Base-by-base conservation (phyloP, 1,284 basidiomycete species). In the Cryptococcus amylolentus region DNA sequence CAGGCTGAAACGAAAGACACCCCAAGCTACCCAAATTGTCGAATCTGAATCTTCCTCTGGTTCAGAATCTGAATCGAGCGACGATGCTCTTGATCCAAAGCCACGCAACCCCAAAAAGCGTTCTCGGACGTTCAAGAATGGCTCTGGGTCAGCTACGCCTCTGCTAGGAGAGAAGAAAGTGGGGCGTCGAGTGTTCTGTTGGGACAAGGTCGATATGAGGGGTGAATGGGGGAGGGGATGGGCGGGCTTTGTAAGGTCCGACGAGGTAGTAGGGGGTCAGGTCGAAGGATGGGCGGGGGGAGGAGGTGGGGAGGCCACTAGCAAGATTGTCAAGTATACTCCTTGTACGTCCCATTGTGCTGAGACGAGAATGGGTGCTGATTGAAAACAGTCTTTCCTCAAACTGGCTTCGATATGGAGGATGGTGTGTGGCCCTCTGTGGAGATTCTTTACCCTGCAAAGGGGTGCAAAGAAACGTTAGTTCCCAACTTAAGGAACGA, bases 391-490 rank as follows among this genome's bases (percentile, higher is more conserved):
- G 8, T 42, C 54, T 77, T 78, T 58, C 69, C 69, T 5, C 74
- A 75, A 52, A 61, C 67, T 4, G 75, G 72, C 1, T 76, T 75
- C 46, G 71, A 72, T 53, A 70, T 66, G 9, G 67, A 63, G 18
- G 37, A 20, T n/a, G 71, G 74, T 14, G 61, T 66, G 0, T 43
- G 76, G 14, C 77, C 77, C 1, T 56, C 60, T 4, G 69, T 80
- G 23, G 73, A 76, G 49, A 63, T 80, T 16, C 67, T 73, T 23
- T 79, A 79, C 52, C 79, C 79, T 7, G 75, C 73, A 0, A 43
- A 51, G 16, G 76, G 72, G 1, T 69, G 73, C 56, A 42, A 53
- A n/a, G 71, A 78, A 64, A 68, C 60, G 73, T 76, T 60, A 62
- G 72, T 40, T 35, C n/a, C 40, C 14, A 12, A 4, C 16, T 3